Evolutionary conservation across 768 basidiomycete species (phyloP), one percentile per base, ranked within the genome.

Genomic region (Russula griseocarnosa): DNA sequence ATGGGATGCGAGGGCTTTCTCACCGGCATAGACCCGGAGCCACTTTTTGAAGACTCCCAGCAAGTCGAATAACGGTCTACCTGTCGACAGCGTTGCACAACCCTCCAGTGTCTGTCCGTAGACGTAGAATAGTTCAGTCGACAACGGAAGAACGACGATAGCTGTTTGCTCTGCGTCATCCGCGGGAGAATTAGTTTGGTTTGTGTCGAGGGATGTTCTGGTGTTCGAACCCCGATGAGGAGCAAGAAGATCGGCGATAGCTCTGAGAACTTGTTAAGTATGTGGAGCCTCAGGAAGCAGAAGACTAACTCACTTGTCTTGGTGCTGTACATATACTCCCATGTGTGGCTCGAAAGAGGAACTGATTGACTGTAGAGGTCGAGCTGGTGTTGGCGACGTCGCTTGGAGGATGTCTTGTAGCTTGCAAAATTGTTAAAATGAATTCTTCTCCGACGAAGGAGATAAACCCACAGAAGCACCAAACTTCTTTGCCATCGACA

Each of bases 121-220:
- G 76, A 97, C 94, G 73, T 95, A 97, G 78, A 98, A 99, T 20
- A 99, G 77, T 69, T 98, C 95, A 0, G 95, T 98, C 0, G 95
- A 98, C 0, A 92, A 94, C 0, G 93, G 90, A 9, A 98, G 81
- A 1, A 98, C 92, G 3, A 83, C 77, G n/a, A 82, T 79, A 1
- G 83, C 75, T 0, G 83, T 75, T 30, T 79, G 76, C 28, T 79
- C 76, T 3, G 79, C 80, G 14, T 77, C 79, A 32, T 78, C 75
- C 28, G 74, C 74, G 20, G 82, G 70, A 7, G 73, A 72, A 40
- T 78, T 73, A 44, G 78, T 71, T 0, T 74, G 76, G 36, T 53
- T 55, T 3, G 79, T 76, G 26, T 95, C 92, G 18, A 91, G 73
- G 7, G 91, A 92, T 26, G 84, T 76, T 14, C 92, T 83, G 22